These are phyloP conservation scores for Saccharomycodes ludwigii DNA, from an alignment of 805 yeast genomes.

Conservation along the genomic window DNA sequence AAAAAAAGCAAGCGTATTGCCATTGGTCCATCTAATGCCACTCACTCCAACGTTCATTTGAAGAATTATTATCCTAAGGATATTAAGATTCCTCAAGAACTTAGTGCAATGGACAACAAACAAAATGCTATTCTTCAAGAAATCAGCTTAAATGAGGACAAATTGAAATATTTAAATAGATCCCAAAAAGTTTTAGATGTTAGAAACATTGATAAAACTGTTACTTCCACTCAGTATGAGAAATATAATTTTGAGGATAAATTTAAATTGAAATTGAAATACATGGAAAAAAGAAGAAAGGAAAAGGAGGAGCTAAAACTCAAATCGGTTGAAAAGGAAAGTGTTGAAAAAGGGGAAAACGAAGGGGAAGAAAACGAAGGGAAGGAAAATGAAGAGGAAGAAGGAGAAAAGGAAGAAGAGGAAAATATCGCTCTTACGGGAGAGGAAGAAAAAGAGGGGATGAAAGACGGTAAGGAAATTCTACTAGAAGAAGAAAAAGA, in stretches of 20 bases:
- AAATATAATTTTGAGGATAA: no score
- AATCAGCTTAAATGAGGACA: slow-evolving; percentile 14
- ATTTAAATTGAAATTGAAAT: no score
- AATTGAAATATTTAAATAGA: slow-evolving; percentile 12
- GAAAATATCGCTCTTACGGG: neutral
- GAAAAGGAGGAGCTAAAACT: slow-evolving; percentile 3
- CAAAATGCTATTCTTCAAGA: slow-evolving; percentile 13
- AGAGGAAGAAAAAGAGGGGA: neutral
- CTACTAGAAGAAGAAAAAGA: no score
- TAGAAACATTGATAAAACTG: no score
- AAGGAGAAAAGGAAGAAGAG: neutral
- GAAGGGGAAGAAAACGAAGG: neutral
- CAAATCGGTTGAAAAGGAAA: slow-evolving; percentile 1
- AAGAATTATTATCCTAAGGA: slow-evolving; percentile 18
- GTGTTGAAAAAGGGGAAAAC: neutral
- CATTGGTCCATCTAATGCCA: slow-evolving; percentile 9
- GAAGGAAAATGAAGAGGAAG: neutral
- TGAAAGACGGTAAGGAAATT: slow-evolving; percentile 1
- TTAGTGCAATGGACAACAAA: slow-evolving; percentile 17
- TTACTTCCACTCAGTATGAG: no score
- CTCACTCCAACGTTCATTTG: no score
- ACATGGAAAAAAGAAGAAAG: no score
- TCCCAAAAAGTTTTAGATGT: slow-evolving; percentile 15
- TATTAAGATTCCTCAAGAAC: slow-evolving; percentile 18
- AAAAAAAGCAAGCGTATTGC: slow-evolving; percentile 18